These are phyloP conservation scores for Dicorynia guianensis DNA, from an alignment of 306 rosid genomes.

Conservation along the genomic window DNA sequence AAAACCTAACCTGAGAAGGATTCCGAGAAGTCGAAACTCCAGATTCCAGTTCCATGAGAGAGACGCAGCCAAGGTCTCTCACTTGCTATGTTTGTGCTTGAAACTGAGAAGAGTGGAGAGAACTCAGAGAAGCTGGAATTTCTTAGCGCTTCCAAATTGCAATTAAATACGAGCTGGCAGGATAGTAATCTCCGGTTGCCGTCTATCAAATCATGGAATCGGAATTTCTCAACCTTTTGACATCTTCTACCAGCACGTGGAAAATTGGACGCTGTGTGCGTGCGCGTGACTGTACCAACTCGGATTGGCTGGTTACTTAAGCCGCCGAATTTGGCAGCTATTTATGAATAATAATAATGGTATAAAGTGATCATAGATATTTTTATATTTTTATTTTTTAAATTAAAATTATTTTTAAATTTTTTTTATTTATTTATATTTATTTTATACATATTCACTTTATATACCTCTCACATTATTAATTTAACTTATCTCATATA, in stretches of 20 bases:
- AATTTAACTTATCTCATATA: too few species aligned
- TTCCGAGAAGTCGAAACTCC: slow-evolving; percentile 43
- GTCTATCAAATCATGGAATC: too few species aligned
- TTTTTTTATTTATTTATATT: too few species aligned
- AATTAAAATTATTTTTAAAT: too few species aligned
- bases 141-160: background rate
- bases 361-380: too few species aligned
- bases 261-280: background rate
- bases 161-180: background rate
- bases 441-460: too few species aligned
- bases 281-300: slow-evolving; percentile 6
- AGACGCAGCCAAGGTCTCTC: background rate
- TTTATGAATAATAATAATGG: too few species aligned
- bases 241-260: background rate
- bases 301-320: background rate
- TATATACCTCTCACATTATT: too few species aligned
- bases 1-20: slow-evolving; percentile 42
- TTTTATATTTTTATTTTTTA: too few species aligned
- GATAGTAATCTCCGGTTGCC: background rate
- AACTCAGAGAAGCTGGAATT: background rate
- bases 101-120: background rate
- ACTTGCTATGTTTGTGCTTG: background rate
- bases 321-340: too few species aligned
- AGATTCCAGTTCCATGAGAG: slow-evolving; percentile 56
- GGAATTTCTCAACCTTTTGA: too few species aligned